Evolutionary conservation across 164 flowering plant species (phyloP).

Genomic region (Dillenia turbinata): DNA sequence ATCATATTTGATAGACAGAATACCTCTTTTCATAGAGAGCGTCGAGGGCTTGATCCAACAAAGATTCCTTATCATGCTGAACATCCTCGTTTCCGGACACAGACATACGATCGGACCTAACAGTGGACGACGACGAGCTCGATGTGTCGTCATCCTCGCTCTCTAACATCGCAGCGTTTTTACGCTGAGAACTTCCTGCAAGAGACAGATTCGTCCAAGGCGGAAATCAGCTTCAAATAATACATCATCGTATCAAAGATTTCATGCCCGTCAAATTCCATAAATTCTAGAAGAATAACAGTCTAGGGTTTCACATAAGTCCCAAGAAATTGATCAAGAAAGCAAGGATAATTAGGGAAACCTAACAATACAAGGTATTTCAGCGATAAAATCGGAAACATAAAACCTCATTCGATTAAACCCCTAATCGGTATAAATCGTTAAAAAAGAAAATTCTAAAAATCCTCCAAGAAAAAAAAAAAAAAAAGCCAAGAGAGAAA

Average conservation of each 20-base stretch:
- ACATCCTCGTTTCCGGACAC: slow-evolving; percentile 48
- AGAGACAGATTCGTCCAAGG: too few relatives aligned
- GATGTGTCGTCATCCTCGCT: slow-evolving; percentile 69
- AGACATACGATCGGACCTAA: slow-evolving; percentile 41
- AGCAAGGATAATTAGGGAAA: too few relatives aligned
- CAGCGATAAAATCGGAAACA: too few relatives aligned
- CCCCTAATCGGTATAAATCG: neutral
- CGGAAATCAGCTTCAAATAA: too few relatives aligned
- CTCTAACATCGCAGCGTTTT: slow-evolving; percentile 47
- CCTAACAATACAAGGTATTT: too few relatives aligned
- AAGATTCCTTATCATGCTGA: slow-evolving; percentile 32
- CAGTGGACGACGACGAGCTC: slow-evolving; percentile 54
- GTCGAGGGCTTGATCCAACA: slow-evolving; percentile 65
- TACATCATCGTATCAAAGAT: too few relatives aligned
- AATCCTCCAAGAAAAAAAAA: neutral
- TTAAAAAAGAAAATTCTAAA: neutral
- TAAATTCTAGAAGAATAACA: too few relatives aligned
- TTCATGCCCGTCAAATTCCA: too few relatives aligned
- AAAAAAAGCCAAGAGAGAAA: too few relatives aligned
- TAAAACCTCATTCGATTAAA: too few relatives aligned
- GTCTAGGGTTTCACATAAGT: too few relatives aligned
- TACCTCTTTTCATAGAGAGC: slow-evolving; percentile 87
- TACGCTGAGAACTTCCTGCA: slow-evolving; percentile 63
- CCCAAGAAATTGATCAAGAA: too few relatives aligned
- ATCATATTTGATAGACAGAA: neutral